A percentile compares a stretch with the other conserved stretches of the same genome.
Conservation (phyloP, 2,329 filamentous ascomycete species). For the Colletotrichum chlorophyti region DNA sequence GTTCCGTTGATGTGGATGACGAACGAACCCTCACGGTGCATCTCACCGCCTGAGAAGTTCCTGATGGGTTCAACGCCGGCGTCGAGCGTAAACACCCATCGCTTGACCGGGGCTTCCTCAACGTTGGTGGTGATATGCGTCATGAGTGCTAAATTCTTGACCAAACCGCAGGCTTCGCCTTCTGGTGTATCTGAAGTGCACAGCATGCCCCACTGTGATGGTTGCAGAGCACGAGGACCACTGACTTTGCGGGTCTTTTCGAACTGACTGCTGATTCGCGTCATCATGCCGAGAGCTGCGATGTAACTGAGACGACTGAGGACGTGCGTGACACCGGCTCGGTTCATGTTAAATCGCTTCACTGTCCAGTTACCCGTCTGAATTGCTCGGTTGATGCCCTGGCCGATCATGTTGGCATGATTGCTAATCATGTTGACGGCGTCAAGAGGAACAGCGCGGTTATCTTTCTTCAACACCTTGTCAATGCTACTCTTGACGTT, state of each 20-base stretch:
- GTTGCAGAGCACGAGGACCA: constrained; percentile 92
- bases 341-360: constrained; percentile 98
- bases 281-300: constrained; percentile 98
- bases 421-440: constrained; percentile 84
- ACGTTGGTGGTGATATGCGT: constrained; percentile 98
- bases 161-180: constrained; percentile 96
- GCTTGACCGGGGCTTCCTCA: constrained; percentile 87
- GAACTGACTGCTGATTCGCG: constrained; percentile 96
- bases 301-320: constrained; percentile 96
- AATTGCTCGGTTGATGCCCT: constrained; percentile 94
- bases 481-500: constrained; percentile 94
- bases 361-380: constrained; percentile 98
- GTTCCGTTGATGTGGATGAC: constrained; percentile 96
- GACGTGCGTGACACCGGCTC: constrained; percentile 95
- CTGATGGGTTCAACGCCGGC: constrained; percentile 82
- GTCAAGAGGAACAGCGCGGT: constrained; percentile 87
- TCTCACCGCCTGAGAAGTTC: constrained; percentile 76
- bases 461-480: constrained; percentile 93
- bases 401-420: constrained; percentile 85
- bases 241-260: constrained; percentile 98
- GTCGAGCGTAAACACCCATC: constrained; percentile 86
- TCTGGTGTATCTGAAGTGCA: constrained; percentile 97
- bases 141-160: constrained; percentile 98
- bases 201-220: constrained; percentile 98
- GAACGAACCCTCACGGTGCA: constrained; percentile 84